A percentile compares a stretch with the other conserved stretches of the same genome.
phyloP scores from a whole-genome alignment of 169 alveolate genomes.

The Plasmodium gonderi region DNA sequence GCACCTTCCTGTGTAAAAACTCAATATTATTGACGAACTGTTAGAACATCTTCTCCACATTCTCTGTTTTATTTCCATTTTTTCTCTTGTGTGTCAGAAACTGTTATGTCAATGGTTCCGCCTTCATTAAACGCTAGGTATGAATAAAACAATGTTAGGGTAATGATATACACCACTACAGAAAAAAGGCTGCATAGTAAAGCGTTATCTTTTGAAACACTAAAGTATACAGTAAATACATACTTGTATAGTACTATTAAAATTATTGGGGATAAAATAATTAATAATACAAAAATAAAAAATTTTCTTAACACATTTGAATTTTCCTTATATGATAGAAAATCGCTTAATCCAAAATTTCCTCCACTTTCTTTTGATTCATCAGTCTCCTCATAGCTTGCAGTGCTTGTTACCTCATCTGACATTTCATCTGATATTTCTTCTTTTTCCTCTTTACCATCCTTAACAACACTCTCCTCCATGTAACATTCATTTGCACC shows the following conservation, averaged over 20 bases:
- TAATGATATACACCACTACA: constrained; percentile 5
- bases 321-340: constrained; percentile 38
- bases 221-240: constrained; percentile 1
- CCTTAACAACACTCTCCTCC: background rate
- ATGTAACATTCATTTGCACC: background rate
- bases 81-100: background rate
- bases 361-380: constrained; percentile 1
- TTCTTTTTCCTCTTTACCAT: background rate
- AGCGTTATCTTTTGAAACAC: constrained; percentile 15
- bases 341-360: constrained; percentile 17
- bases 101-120: background rate
- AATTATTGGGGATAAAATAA: constrained; percentile 47
- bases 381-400: background rate
- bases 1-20: too few relatives aligned
- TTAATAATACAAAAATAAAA: constrained; percentile 49
- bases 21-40: too few relatives aligned
- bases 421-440: background rate
- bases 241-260: constrained; percentile 37
- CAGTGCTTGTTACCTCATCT: background rate
- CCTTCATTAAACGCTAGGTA: constrained; percentile 49
- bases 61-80: constrained; percentile 4
- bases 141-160: constrained; percentile 41
- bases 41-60: background rate
- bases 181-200: constrained; percentile 34
- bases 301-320: constrained; percentile 32